A percentile compares a stretch with the other conserved stretches of the same genome.
These are phyloP conservation scores for Akanthomyces dipterigenus DNA, from an alignment of 2,329 filamentous ascomycete genomes.

Conservation along the genomic window DNA sequence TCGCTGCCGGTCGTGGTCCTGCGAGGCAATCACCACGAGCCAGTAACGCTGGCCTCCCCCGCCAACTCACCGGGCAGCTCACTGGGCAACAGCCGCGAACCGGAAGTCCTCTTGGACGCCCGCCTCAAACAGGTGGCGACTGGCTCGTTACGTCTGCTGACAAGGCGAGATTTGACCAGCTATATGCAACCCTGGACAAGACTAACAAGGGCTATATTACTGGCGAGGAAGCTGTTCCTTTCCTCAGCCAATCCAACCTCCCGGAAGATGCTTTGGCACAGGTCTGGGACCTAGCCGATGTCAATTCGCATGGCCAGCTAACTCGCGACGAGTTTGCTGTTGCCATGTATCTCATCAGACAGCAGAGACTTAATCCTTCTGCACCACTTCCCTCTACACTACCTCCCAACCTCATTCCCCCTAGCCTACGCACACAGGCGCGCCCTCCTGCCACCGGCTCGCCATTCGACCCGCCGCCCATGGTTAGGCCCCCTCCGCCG, in stretches of 20 bases:
- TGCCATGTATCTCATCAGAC: conserved; percentile 92
- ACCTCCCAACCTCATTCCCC: conserved; percentile 76
- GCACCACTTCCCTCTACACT: conserved; percentile 65
- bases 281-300: conserved; percentile 95
- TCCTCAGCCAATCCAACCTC: conserved; percentile 87
- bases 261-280: conserved; percentile 84
- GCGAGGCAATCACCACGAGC: conserved; percentile 45
- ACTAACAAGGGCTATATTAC: conserved; percentile 75
- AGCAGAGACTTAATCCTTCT: conserved; percentile 67
- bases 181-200: conserved; percentile 81
- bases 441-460: conserved; percentile 32
- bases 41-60: conserved; percentile 62
- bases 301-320: conserved; percentile 81
- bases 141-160: conserved; percentile 82
- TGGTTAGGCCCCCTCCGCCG: conserved; percentile 30
- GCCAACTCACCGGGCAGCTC: conserved; percentile 70
- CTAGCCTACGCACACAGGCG: conserved; percentile 66
- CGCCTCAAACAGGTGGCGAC: conserved; percentile 39
- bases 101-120: conserved; percentile 48
- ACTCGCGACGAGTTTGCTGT: conserved; percentile 90
- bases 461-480: conserved; percentile 43
- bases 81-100: conserved; percentile 49
- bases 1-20: conserved; percentile 62
- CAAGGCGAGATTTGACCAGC: conserved; percentile 79
- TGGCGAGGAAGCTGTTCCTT: conserved; percentile 88